phyloP scores from a whole-genome alignment of 352 stramenopile genomes.

The Thalassiosira oceanica region DNA sequence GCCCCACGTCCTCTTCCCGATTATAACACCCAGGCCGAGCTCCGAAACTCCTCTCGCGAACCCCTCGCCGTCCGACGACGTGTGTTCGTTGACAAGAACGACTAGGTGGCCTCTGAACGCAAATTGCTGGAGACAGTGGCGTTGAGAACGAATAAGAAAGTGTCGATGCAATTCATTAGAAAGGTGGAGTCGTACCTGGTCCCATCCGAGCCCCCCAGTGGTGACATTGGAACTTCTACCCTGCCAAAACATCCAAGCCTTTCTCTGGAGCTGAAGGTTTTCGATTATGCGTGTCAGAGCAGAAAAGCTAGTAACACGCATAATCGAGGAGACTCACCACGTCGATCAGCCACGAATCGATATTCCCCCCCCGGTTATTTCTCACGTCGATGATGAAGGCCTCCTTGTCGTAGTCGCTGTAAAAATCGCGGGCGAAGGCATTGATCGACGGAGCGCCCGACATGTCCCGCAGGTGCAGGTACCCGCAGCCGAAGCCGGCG shows the following conservation, averaged over 20 bases:
- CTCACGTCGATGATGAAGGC: constrained; percentile 73
- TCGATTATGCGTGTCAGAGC: constrained; percentile 43
- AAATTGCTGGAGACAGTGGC: too few species aligned
- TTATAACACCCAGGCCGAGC: constrained; percentile 63
- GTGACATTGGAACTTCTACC: constrained; percentile 34
- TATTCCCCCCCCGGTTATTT: constrained; percentile 71
- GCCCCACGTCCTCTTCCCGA: constrained; percentile 69
- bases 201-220: constrained; percentile 63
- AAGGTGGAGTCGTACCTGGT: too few species aligned
- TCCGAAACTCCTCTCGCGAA: constrained; percentile 67
- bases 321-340: too few species aligned
- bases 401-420: constrained; percentile 67
- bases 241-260: constrained; percentile 76
- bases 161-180: too few species aligned
- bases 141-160: too few species aligned
- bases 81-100: constrained; percentile 74
- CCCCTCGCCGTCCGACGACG: constrained; percentile 67
- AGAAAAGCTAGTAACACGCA: not conserved
- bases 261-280: constrained; percentile 61
- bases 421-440: constrained; percentile 72
- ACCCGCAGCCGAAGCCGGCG: constrained; percentile 63
- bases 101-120: constrained; percentile 71
- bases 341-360: constrained; percentile 64
- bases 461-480: constrained; percentile 67
- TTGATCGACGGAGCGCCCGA: constrained; percentile 47